phyloP scores from a whole-genome alignment of 2,329 filamentous ascomycete genomes.

The Hymenoscyphus repandus region DNA sequence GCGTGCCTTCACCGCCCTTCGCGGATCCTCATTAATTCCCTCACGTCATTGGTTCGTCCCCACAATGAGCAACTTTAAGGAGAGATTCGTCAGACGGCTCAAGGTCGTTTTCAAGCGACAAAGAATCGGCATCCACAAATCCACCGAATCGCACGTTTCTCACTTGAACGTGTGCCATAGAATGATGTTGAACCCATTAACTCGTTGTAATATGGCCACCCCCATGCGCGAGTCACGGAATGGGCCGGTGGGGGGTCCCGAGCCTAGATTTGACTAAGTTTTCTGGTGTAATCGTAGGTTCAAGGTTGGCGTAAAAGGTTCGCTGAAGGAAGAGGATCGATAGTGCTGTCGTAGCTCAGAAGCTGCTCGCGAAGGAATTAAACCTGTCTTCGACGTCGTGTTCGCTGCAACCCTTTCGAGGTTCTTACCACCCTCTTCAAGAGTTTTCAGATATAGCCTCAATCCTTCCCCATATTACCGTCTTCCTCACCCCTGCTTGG shows the following conservation, averaged over 20 bases:
- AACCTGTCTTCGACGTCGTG: conserved; percentile 1
- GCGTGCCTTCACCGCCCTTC: conserved; percentile 26
- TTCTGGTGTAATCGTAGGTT: no score
- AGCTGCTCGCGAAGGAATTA: neutral
- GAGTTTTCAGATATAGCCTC: conserved; percentile 15
- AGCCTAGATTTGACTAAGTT: no score
- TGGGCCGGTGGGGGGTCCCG: no score
- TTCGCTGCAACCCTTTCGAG: conserved; percentile 11
- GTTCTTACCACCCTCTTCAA: conserved; percentile 9
- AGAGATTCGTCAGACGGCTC: neutral
- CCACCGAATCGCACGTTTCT: no score
- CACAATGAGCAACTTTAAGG: neutral
- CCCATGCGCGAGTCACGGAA: no score
- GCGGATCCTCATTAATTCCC: conserved; percentile 4
- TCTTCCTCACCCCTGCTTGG: conserved; percentile 1
- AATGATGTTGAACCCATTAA: no score
- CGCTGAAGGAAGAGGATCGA: neutral
- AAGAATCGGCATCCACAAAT: no score
- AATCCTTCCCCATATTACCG: conserved; percentile 16
- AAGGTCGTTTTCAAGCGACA: no score
- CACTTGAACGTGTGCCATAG: no score
- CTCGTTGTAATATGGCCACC: no score
- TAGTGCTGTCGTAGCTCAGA: neutral
- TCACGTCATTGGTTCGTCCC: conserved; percentile 2
- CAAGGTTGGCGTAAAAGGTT: neutral